phyloP scores from a whole-genome alignment of 352 stramenopile genomes.

The Globisporangium iwayamae region DNA sequence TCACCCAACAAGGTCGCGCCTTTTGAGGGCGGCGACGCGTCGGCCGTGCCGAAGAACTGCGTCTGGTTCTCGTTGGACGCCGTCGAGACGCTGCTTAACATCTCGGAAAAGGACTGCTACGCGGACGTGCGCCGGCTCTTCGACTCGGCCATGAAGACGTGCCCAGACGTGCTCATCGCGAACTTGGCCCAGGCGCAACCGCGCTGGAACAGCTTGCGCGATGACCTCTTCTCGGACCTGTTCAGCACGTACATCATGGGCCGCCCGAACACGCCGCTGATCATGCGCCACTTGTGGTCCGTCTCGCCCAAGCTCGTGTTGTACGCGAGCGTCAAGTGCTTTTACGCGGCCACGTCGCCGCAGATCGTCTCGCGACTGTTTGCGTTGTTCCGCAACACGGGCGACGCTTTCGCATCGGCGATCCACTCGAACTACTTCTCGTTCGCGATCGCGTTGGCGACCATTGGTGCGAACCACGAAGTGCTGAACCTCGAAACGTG shows the following conservation, averaged over 20 bases:
- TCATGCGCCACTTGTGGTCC: constrained; percentile 86
- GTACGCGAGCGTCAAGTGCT: constrained; percentile 86
- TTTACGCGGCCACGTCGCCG: constrained; percentile 72
- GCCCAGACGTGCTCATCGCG: constrained; percentile 82
- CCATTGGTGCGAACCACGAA: constrained; percentile 85
- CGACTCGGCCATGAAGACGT: constrained; percentile 77
- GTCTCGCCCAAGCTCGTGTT: constrained; percentile 84
- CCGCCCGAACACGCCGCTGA: constrained; percentile 79
- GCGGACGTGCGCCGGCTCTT: constrained; percentile 77
- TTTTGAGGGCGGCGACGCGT: constrained; percentile 85
- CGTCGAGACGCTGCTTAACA: constrained; percentile 72
- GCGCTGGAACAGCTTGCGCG: constrained; percentile 78
- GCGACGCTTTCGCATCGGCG: constrained; percentile 71
- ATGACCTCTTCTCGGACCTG: constrained; percentile 86
- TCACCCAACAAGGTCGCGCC: constrained; percentile 76
- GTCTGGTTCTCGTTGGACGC: constrained; percentile 86
- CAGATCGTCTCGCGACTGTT: constrained; percentile 83
- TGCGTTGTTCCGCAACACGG: constrained; percentile 80
- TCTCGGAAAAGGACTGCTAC: constrained; percentile 85
- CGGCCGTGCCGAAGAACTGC: constrained; percentile 79
- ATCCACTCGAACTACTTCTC: constrained; percentile 90
- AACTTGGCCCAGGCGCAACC: constrained; percentile 76
- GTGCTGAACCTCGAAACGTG: constrained; percentile 81
- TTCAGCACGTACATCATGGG: constrained; percentile 87
- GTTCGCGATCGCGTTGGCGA: constrained; percentile 75